Conservation (phyloP, 371 early-diverging fungal species). For the Entomophthora muscae region DNA sequence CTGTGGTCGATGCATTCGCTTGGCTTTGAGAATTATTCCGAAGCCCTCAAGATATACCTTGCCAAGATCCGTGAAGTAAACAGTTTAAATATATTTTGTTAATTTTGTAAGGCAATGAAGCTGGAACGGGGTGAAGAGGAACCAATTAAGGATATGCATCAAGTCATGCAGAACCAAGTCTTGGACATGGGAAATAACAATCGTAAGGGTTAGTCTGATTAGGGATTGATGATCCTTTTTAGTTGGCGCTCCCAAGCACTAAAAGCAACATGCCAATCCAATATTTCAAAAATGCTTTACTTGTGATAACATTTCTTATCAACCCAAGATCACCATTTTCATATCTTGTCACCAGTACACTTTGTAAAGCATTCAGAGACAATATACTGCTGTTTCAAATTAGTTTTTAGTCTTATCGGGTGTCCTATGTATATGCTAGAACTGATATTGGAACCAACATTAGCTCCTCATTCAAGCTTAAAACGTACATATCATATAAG, state of each 20-base stretch:
- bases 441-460: too few relatives aligned
- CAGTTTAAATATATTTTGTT: neutral
- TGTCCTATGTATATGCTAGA: too few relatives aligned
- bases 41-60: conserved; percentile 84
- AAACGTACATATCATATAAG: too few relatives aligned
- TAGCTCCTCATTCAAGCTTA: too few relatives aligned
- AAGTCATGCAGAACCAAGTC: neutral
- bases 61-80: conserved; percentile 74
- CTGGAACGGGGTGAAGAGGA: conserved; percentile 5
- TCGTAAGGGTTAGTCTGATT: neutral
- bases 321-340: too few relatives aligned
- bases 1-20: conserved; percentile 97
- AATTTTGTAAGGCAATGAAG: conserved; percentile 5
- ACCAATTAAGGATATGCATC: neutral
- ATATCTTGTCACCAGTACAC: too few relatives aligned
- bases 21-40: conserved; percentile 96
- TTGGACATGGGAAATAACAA: neutral
- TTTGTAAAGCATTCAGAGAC: too few relatives aligned
- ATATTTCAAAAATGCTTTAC: too few relatives aligned
- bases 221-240: neutral
- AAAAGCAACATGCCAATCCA: too few relatives aligned
- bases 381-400: too few relatives aligned
- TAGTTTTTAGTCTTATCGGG: too few relatives aligned
- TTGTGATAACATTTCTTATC: too few relatives aligned
- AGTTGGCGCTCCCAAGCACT: neutral